These are phyloP conservation scores for Saccharomycopsis oosterbeekiorum DNA, from an alignment of 805 yeast species.

Conservation along the genomic window DNA sequence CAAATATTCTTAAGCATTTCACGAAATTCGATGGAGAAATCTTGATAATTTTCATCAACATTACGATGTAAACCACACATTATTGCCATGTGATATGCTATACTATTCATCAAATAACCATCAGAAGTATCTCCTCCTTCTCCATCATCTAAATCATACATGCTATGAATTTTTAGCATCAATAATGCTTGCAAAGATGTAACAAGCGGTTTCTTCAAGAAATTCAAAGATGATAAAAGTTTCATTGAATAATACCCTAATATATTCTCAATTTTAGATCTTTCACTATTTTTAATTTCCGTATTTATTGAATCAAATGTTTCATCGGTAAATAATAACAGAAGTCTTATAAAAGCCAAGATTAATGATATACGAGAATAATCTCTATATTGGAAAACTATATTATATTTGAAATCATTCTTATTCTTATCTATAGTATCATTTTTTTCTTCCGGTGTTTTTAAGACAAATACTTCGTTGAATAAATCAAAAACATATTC, in stretches of 20 bases:
- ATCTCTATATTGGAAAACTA: constrained; percentile 9
- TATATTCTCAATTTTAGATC: constrained; percentile 5
- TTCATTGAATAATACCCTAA: constrained; percentile 3
- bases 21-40: constrained; percentile 1
- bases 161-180: constrained; percentile 11
- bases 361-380: constrained; percentile 12
- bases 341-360: constrained; percentile 11
- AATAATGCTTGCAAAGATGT: constrained; percentile 14
- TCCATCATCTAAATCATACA: constrained; percentile 17
- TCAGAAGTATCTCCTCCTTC: constrained; percentile 19
- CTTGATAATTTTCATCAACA: constrained; percentile 8
- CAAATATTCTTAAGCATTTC: constrained; percentile 14
- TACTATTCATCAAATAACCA: constrained; percentile 10
- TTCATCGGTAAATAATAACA: constrained; percentile 7
- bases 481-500: constrained; percentile 7
- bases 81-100: constrained; percentile 14
- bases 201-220: constrained; percentile 15
- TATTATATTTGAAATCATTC: constrained; percentile 12
- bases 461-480: constrained; percentile 10
- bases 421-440: neutral
- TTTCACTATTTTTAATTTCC: constrained; percentile 1
- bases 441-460: neutral
- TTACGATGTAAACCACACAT: constrained; percentile 18
- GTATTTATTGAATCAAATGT: constrained; percentile 10
- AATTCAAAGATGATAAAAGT: constrained; percentile 6